Evolutionary conservation across 192 early-diverging fungal genomes (phyloP), one percentile per base, ranked within the genome.

Genomic region (Chytriomyces confervae): DNA sequence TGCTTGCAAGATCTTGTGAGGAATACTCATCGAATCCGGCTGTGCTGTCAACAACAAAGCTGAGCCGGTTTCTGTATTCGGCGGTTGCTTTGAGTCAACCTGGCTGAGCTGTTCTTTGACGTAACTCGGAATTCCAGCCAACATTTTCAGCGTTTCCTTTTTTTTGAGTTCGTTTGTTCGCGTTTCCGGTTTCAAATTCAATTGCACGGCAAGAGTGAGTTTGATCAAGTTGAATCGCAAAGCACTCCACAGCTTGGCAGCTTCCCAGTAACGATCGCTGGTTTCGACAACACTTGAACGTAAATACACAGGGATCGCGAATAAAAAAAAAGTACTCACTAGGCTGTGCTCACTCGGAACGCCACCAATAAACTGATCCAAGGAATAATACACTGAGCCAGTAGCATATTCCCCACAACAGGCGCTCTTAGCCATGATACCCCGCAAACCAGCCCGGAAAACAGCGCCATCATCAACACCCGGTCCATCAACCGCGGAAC

Each of bases 181-280:
- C 13, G 67, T 49, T 5, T 29, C n/a, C 18, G 43, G 11, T 50
- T 69, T 50, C 18, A 69, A 16, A 18, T 11, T 49, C 44, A 94
- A 85, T 92, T 93, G 94, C 62, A 93, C 83, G 61, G 86, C 75
- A 47, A 95, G 92, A 6, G 95, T 85, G 51, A 95, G 69, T 85
- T 93, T 94, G 51, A 95, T 91, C 64, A 94, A 85, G 24, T 86
- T 84, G 27, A 90, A 85, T 45, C 86, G 84, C 74, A 96, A 78
- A 11, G 88, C 86, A 50, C 89, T 89, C 95, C 95, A 98, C 23
- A 91, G 77, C 75, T 91, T 86, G 60, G 95, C 87, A 18, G 93
- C 96, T 83, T 96, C 96, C 91, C 91, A 95, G 84, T 88, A 88
- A 27, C 86, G 66, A 50, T 89, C 80, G 78, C 87, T 86, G 64